Evolutionary conservation across 139 green algal species (phyloP).

Genomic region (Tetraselmis striata): DNA sequence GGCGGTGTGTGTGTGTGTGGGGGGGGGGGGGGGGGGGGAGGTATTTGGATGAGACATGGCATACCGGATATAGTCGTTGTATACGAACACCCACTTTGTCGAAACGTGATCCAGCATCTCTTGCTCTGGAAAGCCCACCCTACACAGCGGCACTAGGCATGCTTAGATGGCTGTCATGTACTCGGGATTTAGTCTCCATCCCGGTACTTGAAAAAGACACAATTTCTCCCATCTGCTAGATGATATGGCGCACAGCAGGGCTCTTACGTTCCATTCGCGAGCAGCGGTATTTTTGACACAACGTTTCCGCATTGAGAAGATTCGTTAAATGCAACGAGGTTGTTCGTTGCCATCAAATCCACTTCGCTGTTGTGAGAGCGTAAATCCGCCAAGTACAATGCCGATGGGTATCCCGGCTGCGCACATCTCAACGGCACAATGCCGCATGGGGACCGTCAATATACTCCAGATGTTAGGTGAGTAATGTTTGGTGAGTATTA

Average conservation of each 20-base stretch:
- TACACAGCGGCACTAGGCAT: background rate
- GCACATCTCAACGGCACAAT: no score
- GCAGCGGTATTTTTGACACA: background rate
- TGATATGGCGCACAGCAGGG: background rate
- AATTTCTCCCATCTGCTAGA: background rate
- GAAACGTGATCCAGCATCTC: background rate
- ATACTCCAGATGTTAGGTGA: no score
- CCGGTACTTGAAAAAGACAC: background rate
- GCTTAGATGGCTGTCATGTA: background rate
- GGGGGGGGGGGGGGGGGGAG: no score
- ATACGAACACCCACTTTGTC: background rate
- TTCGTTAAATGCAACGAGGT: background rate
- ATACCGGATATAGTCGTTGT: background rate
- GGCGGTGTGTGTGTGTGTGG: no score
- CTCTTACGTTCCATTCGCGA: background rate
- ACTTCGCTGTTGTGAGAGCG: background rate
- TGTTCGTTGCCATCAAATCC: background rate
- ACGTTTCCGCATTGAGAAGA: background rate
- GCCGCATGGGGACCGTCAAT: no score
- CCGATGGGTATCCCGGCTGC: background rate
- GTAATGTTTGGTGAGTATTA: no score
- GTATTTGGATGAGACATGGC: no score
- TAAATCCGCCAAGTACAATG: background rate
- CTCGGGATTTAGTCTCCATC: background rate
- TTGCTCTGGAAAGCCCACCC: background rate